Evolutionary conservation across 768 basidiomycete species (phyloP), one percentile per base, ranked within the genome.

Genomic region (Rhizopogon roseolus): DNA sequence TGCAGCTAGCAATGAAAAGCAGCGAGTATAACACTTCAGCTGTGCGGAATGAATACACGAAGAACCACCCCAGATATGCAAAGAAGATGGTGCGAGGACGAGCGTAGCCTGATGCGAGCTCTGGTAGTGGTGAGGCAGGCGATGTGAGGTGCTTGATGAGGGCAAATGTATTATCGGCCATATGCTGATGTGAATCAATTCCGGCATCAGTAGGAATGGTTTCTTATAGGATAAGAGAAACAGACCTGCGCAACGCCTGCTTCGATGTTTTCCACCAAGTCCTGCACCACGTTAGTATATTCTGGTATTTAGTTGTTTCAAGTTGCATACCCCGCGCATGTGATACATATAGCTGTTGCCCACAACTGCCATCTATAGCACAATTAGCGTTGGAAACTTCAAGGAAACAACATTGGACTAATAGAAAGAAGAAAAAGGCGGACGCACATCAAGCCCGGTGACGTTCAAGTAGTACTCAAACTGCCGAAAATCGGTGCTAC

Each of bases 321-420:
- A 54, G 49, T 50, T 56, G 48, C 65, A 1, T 59, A 85, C 88
- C 75, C 91, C 91, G 45, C 88, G 84, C 73, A 93, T 98, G 69
- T 98, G 94, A 64, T 97, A 98, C 50, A 93, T 73, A 66, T 97
- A 98, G 60, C 90, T 90, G 68, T 96, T 90, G 13, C 92, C 90
- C 3, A 96, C 85, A 27, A 96, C 73, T 0, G 94, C 94, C 80
- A 96, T 92, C 90, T 92, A 59, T n/a, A 42, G 42, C 36, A 22
- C 22, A 13, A 43, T 64, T 28, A 53, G 41, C n/a, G 0, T 54
- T 28, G 22, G 29, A 49, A 14, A 45, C 42, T 28, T 5, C 14
- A 22, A 36, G 16, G 5, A 11, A 1, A 7, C 11, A 10, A 10
- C 22, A 22, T 22, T 22, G 22, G 22, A 22, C 22, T 22, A 6